phyloP scores from a whole-genome alignment of 495 filamentous ascomycete species.

The Daldinia childiae region DNA sequence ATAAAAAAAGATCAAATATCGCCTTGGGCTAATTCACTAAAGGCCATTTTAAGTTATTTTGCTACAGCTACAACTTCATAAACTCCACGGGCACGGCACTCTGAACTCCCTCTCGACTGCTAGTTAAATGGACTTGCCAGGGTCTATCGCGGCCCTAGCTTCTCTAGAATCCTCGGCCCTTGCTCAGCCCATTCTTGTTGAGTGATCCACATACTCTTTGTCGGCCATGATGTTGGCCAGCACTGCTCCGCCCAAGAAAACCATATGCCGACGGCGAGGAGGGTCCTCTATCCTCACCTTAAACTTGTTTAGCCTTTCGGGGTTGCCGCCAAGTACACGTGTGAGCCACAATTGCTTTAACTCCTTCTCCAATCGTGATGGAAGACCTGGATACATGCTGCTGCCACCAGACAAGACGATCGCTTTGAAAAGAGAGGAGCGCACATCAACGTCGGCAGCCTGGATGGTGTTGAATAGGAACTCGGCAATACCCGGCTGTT shows the following conservation, averaged over 20 bases:
- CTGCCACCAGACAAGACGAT: constrained; percentile 95
- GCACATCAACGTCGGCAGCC: constrained; percentile 91
- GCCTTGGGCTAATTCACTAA: constrained; percentile 18
- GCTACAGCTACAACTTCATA: constrained; percentile 37
- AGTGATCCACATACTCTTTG: constrained; percentile 98
- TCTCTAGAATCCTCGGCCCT: constrained; percentile 84
- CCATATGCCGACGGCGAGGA: constrained; percentile 95
- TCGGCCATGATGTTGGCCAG: constrained; percentile 98
- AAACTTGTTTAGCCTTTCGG: constrained; percentile 95
- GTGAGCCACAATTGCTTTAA: constrained; percentile 98
- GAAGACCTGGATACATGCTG: constrained; percentile 98
- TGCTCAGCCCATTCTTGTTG: constrained; percentile 98
- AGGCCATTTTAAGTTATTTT: constrained; percentile 31
- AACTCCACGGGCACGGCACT: constrained; percentile 31
- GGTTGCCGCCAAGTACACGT: constrained; percentile 85
- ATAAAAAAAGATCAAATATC: neutral
- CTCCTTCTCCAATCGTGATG: constrained; percentile 95
- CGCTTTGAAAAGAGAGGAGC: constrained; percentile 92
- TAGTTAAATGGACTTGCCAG: neutral
- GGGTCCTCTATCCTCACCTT: constrained; percentile 99
- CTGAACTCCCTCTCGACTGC: constrained; percentile 13
- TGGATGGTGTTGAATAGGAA: constrained; percentile 99
- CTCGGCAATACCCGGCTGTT: constrained; percentile 96
- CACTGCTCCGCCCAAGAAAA: constrained; percentile 96
- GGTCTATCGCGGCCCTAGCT: constrained; percentile 80